phyloP scores from a whole-genome alignment of 495 filamentous ascomycete species.

The Platismatia glauca region DNA sequence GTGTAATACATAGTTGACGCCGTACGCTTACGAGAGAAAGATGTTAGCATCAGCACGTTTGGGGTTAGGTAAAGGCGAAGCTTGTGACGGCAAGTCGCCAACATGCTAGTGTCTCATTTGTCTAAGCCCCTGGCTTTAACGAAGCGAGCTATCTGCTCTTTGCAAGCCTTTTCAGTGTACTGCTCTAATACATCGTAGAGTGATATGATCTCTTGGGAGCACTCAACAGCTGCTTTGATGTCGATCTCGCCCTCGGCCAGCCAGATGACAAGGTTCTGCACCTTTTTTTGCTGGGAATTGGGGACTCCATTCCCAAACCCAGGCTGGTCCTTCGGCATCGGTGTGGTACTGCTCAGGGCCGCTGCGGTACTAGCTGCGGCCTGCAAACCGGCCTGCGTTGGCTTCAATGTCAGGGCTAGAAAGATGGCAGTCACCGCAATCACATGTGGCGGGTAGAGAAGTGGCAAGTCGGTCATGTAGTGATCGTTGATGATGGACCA shows the following conservation, averaged over 20 bases:
- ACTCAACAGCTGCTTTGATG: slow-evolving; percentile 85
- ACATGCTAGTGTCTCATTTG: slow-evolving; percentile 38
- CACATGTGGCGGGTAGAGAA: slow-evolving; percentile 80
- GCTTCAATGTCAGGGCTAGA: slow-evolving; percentile 68
- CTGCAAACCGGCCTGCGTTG: slow-evolving; percentile 41
- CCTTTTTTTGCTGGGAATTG: slow-evolving; percentile 41
- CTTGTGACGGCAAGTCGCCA: background rate
- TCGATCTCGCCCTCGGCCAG: slow-evolving; percentile 89
- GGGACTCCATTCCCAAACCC: slow-evolving; percentile 9
- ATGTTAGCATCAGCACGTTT: background rate
- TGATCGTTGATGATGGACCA: slow-evolving; percentile 92
- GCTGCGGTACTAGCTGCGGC: slow-evolving; percentile 28
- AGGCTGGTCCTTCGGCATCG: slow-evolving; percentile 19
- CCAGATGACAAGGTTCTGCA: slow-evolving; percentile 73
- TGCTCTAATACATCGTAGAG: slow-evolving; percentile 89
- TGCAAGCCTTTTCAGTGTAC: slow-evolving; percentile 76
- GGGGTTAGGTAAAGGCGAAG: background rate
- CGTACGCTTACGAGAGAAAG: background rate
- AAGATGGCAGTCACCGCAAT: slow-evolving; percentile 88
- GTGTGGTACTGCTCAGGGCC: slow-evolving; percentile 31
- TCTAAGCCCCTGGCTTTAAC: slow-evolving; percentile 77
- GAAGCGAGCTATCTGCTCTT: slow-evolving; percentile 70
- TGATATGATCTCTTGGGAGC: slow-evolving; percentile 89
- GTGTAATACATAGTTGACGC: background rate
- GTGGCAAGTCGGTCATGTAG: slow-evolving; percentile 86